Base-by-base conservation (phyloP, 2,329 filamentous ascomycete species). In the Cercospora sp. region DNA sequence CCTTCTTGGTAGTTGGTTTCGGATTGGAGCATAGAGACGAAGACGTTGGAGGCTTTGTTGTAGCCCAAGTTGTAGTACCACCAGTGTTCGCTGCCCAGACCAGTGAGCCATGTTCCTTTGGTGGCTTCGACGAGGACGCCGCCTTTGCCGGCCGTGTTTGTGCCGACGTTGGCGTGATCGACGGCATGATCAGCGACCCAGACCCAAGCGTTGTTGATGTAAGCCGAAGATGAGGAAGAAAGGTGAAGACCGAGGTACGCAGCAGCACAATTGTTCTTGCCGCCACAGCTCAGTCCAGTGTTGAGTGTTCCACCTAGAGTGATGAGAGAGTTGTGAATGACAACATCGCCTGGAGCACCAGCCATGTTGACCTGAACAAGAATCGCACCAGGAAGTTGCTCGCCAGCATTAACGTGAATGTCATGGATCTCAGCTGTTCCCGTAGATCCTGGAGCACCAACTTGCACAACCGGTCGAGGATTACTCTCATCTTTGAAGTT, bases 121-220 rank as follows among this genome's bases (percentile, higher is more conserved):
- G 79, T 82, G 16, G 80, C 80, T 72, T 85, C 81, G 21, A 72
- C 51, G 18, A 71, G 59, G 4, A 72, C 40, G 7, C 70, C 68
- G 40, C 81, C 83, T 26, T 80, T 82, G n/a, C 75, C 75, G 66
- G 75, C 70, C 34, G 69, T 69, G 64, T 75, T 81, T 61, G 79
- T 80, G 18, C 32, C 26, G 1, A n/a, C 43, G n/a, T 49, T 55
- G 34, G 51, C 60, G 8, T 82, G 82, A 53, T 81, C 78, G 16
- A 85, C 77, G 63, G 81, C 81, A 76, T 87, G 85, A 69, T 87
- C 84, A 0, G 83, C 82, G 1, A 81, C 79, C 82, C 82, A 84
- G 70, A 79, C 80, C 84, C 82, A 85, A 63, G 82, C 78, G 67
- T 84, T 85, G 71, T 87, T 84, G 58, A 86, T 79, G 71, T 87